Evolutionary conservation across 1,284 basidiomycete genomes (phyloP).

Genomic region (Cryptococcus hybrid): DNA sequence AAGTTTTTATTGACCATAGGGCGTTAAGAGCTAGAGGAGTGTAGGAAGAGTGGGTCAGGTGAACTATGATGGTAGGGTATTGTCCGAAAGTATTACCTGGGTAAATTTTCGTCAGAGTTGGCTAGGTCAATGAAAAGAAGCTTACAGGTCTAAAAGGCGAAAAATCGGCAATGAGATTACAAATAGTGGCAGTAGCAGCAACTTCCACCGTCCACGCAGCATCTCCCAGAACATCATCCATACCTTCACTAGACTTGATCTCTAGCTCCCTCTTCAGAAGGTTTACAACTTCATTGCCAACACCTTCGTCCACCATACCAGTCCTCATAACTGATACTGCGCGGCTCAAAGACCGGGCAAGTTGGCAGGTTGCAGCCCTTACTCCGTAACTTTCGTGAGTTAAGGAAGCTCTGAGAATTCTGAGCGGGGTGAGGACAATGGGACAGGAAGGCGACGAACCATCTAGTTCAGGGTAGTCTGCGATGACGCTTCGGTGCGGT

Average conservation of each 20-base stretch:
- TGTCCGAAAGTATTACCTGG: conserved; percentile 62
- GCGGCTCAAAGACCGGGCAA: conserved; percentile 73
- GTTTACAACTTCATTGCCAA: conserved; percentile 67
- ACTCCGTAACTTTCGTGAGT: conserved; percentile 67
- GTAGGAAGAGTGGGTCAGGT: conserved; percentile 58
- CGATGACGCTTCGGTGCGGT: conserved; percentile 59
- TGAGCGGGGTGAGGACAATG: neutral
- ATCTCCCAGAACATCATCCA: conserved; percentile 35
- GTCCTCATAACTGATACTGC: conserved; percentile 75
- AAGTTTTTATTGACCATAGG: conserved; percentile 81
- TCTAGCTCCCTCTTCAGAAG: conserved; percentile 53
- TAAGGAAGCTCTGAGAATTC: conserved; percentile 58
- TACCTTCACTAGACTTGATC: conserved; percentile 32
- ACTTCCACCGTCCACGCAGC: conserved; percentile 69
- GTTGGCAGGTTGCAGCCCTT: conserved; percentile 79
- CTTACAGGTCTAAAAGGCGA: conserved; percentile 71
- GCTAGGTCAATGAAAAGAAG: conserved; percentile 9
- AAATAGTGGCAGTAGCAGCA: conserved; percentile 71
- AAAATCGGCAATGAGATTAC: conserved; percentile 82
- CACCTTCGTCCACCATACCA: conserved; percentile 74
- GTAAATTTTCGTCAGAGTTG: conserved; percentile 1
- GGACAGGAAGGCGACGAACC: neutral
- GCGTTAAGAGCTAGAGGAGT: conserved; percentile 63
- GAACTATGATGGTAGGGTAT: conserved; percentile 63
- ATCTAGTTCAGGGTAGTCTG: conserved; percentile 1